Evolutionary conservation across 2,329 filamentous ascomycete species (phyloP).

Genomic region (Alternaria alternata): DNA sequence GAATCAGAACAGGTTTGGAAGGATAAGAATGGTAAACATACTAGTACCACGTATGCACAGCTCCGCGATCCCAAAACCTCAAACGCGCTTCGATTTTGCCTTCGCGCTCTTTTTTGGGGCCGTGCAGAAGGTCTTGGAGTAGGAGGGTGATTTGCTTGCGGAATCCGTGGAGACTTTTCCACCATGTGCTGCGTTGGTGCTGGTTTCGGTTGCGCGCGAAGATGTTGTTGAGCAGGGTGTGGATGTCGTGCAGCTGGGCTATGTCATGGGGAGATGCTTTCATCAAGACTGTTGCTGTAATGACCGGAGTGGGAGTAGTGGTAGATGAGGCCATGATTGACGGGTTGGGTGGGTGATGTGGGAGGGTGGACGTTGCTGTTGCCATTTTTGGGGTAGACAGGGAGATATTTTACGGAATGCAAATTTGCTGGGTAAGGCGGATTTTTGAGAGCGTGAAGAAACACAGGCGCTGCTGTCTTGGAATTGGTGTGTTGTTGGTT

Average conservation of each 20-base stretch:
- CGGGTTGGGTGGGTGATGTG: background rate
- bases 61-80: slow-evolving; percentile 51
- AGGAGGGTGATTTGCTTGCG: slow-evolving; percentile 71
- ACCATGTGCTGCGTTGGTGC: slow-evolving; percentile 84
- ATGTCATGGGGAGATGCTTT: slow-evolving; percentile 34
- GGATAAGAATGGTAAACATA: slow-evolving; percentile 26
- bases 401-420: background rate
- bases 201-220: slow-evolving; percentile 91
- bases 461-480: background rate
- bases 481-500: slow-evolving; percentile 11
- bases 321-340: background rate
- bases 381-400: background rate
- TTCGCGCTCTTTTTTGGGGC: slow-evolving; percentile 18
- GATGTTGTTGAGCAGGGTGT: slow-evolving; percentile 72
- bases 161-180: slow-evolving; percentile 74
- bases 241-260: slow-evolving; percentile 48
- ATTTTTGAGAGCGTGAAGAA: background rate
- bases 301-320: background rate
- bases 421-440: background rate
- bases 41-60: slow-evolving; percentile 49
- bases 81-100: slow-evolving; percentile 43
- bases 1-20: background rate
- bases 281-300: slow-evolving; percentile 9
- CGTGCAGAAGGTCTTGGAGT: slow-evolving; percentile 43
- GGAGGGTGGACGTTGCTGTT: background rate